Conservation (phyloP, 768 basidiomycete genomes). For the Russula sp. region DNA sequence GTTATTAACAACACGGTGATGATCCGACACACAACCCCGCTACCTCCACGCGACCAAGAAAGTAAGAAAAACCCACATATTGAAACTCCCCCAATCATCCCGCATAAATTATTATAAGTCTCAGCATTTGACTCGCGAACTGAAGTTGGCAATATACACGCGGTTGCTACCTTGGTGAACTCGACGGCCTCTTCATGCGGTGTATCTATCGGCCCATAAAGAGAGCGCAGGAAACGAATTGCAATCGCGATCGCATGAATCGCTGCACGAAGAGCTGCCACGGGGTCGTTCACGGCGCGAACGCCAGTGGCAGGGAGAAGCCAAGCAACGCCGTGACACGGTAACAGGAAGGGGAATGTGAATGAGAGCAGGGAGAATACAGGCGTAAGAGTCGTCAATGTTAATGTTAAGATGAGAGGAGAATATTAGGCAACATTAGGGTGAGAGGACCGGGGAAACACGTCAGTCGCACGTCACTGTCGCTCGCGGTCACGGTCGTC, state of each 20-base stretch:
- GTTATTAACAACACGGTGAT: no score
- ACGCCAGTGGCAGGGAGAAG: conserved; percentile 42
- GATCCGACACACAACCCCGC: not conserved
- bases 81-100: conserved; percentile 90
- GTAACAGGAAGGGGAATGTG: conserved; percentile 69
- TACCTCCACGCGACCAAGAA: conserved; percentile 19
- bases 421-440: conserved; percentile 3
- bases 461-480: conserved; percentile 65
- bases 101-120: conserved; percentile 99
- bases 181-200: conserved; percentile 92
- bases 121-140: conserved; percentile 96
- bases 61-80: conserved; percentile 47
- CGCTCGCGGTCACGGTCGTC: conserved; percentile 54
- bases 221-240: conserved; percentile 66
- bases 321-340: conserved; percentile 70
- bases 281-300: no score
- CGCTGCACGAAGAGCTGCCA: conserved; percentile 50
- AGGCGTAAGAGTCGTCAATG: conserved; percentile 41
- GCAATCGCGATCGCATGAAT: conserved; percentile 55
- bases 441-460: not conserved
- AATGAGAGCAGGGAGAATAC: conserved; percentile 50
- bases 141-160: conserved; percentile 98
- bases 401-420: conserved; percentile 12
- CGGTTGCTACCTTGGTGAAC: conserved; percentile 93
- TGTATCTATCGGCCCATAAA: conserved; percentile 83